Percentiles rank a stretch among this genome's conserved stretches.
phyloP scores from a whole-genome alignment of 345 rosid genomes.

The Rhodamnia argentea region DNA sequence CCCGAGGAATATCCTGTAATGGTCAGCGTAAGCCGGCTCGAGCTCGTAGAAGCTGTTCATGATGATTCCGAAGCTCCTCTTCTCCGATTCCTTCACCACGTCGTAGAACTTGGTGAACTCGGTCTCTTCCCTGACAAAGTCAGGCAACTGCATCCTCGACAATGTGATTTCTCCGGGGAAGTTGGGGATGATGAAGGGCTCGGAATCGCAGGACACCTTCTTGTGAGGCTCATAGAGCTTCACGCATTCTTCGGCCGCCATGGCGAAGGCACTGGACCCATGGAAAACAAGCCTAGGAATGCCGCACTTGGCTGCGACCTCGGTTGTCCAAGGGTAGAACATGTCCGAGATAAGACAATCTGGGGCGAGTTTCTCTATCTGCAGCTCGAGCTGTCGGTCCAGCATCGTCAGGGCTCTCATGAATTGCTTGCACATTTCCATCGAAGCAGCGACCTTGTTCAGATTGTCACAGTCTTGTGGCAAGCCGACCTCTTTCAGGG shows the following conservation, averaged over 20 bases:
- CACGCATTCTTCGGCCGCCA: background rate
- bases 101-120: conserved; percentile 2
- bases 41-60: conserved; percentile 74
- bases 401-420: conserved; percentile 1
- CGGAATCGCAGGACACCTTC: conserved; percentile 14
- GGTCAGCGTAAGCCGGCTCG: conserved; percentile 40
- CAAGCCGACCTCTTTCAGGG: conserved; percentile 12
- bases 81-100: conserved; percentile 24
- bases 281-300: conserved; percentile 27
- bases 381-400: conserved; percentile 14
- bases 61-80: conserved; percentile 42
- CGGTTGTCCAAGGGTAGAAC: conserved; percentile 22
- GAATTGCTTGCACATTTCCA: background rate
- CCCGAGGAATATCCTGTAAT: conserved; percentile 23
- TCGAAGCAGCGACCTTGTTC: background rate
- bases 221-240: conserved; percentile 4
- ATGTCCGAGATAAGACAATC: conserved; percentile 20
- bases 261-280: conserved; percentile 17
- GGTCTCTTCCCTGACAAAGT: background rate
- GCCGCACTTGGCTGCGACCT: conserved; percentile 10
- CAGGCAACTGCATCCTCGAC: conserved; percentile 9
- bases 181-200: conserved; percentile 15
- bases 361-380: conserved; percentile 8
- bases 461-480: conserved; percentile 11
- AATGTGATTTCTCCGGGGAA: conserved; percentile 21